Conservation (phyloP, 768 basidiomycete genomes). For the Russula virescens region DNA sequence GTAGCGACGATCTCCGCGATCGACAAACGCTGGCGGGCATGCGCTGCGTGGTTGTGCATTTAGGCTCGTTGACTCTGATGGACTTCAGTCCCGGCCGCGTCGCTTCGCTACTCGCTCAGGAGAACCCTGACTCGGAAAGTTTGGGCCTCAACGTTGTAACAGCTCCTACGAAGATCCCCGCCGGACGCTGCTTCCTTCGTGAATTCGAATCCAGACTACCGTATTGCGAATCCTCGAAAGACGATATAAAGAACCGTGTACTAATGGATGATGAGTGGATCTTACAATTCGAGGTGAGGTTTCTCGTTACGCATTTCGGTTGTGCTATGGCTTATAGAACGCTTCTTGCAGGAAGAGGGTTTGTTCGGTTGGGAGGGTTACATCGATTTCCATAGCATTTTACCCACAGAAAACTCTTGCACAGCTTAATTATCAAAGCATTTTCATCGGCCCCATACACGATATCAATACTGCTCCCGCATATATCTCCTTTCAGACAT, state of each 20-base stretch:
- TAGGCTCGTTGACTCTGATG: conserved; percentile 12
- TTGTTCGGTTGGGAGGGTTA: conserved; percentile 20
- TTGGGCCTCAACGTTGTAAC: neutral
- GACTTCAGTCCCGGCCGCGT: conserved; percentile 17
- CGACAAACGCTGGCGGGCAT: conserved; percentile 16
- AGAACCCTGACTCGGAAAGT: neutral
- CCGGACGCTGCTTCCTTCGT: conserved; percentile 13
- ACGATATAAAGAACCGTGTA: conserved; percentile 9
- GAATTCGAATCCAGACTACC: conserved; percentile 10
- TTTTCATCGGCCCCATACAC: neutral
- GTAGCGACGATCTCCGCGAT: conserved; percentile 10
- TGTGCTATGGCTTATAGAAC: neutral
- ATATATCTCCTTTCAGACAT: neutral
- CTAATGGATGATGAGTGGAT: conserved; percentile 22
- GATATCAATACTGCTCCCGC: neutral
- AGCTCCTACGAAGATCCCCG: neutral
- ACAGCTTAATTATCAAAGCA: conserved; percentile 93
- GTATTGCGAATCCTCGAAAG: neutral
- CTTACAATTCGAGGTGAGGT: conserved; percentile 16
- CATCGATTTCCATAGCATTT: conserved; percentile 31
- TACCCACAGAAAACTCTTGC: conserved; percentile 90
- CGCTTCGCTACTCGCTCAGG: neutral
- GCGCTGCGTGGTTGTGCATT: conserved; percentile 17
- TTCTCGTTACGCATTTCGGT: neutral
- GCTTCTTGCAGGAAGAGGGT: conserved; percentile 13